These are phyloP conservation scores for Bertia moriformis DNA, from an alignment of 2,329 filamentous ascomycete genomes.

Conservation along the genomic window DNA sequence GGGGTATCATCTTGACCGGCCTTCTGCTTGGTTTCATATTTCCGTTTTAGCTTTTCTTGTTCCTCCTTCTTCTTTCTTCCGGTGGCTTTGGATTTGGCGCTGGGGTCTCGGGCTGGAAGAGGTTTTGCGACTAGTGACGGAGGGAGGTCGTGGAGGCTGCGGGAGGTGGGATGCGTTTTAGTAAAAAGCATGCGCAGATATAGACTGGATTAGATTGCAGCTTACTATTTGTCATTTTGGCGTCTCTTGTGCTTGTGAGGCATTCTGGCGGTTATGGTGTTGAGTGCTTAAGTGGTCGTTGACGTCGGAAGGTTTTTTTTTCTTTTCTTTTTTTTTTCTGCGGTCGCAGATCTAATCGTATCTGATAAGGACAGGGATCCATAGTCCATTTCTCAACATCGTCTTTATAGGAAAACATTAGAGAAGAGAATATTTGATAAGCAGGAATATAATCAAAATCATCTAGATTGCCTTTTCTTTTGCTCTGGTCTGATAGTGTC, in stretches of 20 bases:
- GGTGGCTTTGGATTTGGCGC: not conserved
- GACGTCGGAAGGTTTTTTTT: not conserved
- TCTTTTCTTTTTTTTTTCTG: constrained; percentile 1
- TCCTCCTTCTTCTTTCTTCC: too few species aligned
- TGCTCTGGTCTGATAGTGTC: too few species aligned
- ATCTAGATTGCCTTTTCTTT: too few species aligned
- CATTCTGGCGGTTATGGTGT: not conserved
- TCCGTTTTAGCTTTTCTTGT: too few species aligned
- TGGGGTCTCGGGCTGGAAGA: not conserved
- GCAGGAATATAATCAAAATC: too few species aligned
- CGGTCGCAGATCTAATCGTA: not conserved
- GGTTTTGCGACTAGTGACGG: not conserved
- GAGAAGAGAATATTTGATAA: too few species aligned
- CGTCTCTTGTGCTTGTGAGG: constrained; percentile 1
- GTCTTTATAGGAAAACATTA: too few species aligned
- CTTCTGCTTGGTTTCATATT: not conserved
- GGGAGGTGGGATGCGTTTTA: not conserved
- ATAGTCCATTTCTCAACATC: too few species aligned
- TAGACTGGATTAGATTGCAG: not conserved
- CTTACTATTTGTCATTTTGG: not conserved
- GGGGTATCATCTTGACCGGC: not conserved
- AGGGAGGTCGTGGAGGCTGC: not conserved
- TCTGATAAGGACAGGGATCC: too few species aligned
- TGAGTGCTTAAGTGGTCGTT: not conserved
- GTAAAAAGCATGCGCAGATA: not conserved